phyloP scores from a whole-genome alignment of 768 basidiomycete species.

The Lentinula detonsa region DNA sequence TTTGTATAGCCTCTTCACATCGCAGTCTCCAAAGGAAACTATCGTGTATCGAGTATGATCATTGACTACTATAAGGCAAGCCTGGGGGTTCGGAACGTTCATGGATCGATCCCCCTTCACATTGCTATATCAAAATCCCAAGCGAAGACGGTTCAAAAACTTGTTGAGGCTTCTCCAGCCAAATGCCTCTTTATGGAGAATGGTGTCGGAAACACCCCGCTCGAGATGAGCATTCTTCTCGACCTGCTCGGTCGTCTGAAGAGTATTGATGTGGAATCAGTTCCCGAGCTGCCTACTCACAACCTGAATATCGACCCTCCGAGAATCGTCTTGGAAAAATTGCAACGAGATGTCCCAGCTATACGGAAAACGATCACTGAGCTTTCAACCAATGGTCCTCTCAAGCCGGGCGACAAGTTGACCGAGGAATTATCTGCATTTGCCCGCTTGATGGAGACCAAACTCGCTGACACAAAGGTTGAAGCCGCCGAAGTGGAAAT shows the following conservation, averaged over 20 bases:
- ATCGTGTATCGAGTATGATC: slow-evolving; percentile 26
- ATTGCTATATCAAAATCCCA: slow-evolving; percentile 30
- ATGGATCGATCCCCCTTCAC: slow-evolving; percentile 50
- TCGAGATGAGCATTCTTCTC: slow-evolving; percentile 29
- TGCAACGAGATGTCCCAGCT: slow-evolving; percentile 18
- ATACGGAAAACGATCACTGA: slow-evolving; percentile 19
- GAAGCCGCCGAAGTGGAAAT: not conserved
- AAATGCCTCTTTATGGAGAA: slow-evolving; percentile 44
- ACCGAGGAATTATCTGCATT: slow-evolving; percentile 20
- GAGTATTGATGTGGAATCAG: not conserved
- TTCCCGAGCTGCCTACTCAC: not conserved
- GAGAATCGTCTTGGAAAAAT: slow-evolving; percentile 11
- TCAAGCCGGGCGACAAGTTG: slow-evolving; percentile 16
- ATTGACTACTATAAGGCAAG: slow-evolving; percentile 29
- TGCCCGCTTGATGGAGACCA: slow-evolving; percentile 21
- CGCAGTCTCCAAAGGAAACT: slow-evolving; percentile 33
- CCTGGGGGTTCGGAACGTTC: slow-evolving; percentile 34
- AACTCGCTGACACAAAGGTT: slow-evolving; percentile 16
- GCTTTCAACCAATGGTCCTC: slow-evolving; percentile 17
- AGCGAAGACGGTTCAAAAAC: slow-evolving; percentile 27
- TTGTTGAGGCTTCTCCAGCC: slow-evolving; percentile 31
- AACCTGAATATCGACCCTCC: slow-evolving; percentile 2
- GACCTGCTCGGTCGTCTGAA: slow-evolving; percentile 19
- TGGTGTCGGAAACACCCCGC: slow-evolving; percentile 36
- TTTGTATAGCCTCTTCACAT: slow-evolving; percentile 47